phyloP scores from a whole-genome alignment of 257 asterid genomes.

The Oldenlandia corymbosa region DNA sequence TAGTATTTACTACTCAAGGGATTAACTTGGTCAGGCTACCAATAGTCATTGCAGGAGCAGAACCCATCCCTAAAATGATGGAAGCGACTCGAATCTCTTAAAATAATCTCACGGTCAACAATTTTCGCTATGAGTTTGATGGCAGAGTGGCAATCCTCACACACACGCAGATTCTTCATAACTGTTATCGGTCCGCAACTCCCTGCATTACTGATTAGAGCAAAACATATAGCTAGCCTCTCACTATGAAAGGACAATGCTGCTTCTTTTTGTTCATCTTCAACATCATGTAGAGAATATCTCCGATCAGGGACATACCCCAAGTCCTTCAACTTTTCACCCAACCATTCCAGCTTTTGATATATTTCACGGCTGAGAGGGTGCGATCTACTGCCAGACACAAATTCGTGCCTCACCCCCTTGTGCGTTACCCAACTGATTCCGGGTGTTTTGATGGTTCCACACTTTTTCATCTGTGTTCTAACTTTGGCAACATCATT shows the following conservation, averaged over 20 bases:
- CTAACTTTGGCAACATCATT: conserved; percentile 63
- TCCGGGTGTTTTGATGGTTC: conserved; percentile 54
- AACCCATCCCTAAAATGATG: conserved; percentile 57
- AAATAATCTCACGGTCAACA: conserved; percentile 32
- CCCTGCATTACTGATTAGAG: conserved; percentile 27
- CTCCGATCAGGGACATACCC: conserved; percentile 41
- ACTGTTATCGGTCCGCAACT: conserved; percentile 29
- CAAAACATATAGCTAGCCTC: conserved; percentile 52
- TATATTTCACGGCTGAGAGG: conserved; percentile 30
- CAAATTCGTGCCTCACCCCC: conserved; percentile 35
- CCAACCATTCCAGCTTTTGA: conserved; percentile 39
- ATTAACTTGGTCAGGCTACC: conserved; percentile 28
- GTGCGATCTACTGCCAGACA: conserved; percentile 41
- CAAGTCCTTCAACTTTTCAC: conserved; percentile 30
- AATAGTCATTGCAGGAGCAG: conserved; percentile 54
- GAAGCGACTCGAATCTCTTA: conserved; percentile 56
- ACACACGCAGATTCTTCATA: conserved; percentile 51
- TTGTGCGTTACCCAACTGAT: conserved; percentile 56
- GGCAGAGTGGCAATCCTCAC: conserved; percentile 55
- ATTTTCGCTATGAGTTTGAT: conserved; percentile 40
- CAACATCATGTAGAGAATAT: conserved; percentile 47
- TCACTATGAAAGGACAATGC: conserved; percentile 43
- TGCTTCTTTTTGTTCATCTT: conserved; percentile 47
- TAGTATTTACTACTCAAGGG: no score
- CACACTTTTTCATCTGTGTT: conserved; percentile 40